phyloP scores from a whole-genome alignment of 2,329 filamentous ascomycete genomes.

The Bisporella sp. region DNA sequence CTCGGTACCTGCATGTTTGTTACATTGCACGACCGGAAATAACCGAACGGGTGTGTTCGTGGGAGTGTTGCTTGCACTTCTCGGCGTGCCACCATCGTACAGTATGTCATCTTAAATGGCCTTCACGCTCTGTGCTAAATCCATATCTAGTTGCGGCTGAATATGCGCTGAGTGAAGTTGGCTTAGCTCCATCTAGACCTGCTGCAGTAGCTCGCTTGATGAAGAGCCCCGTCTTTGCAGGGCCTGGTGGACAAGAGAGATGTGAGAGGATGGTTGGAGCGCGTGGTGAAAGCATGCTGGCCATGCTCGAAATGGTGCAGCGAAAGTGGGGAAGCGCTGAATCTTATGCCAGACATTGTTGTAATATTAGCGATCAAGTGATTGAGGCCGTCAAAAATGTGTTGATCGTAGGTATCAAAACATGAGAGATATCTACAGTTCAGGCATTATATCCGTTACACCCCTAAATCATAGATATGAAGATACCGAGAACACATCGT shows the following conservation, averaged over 20 bases:
- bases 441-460: too few species aligned
- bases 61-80: conserved; percentile 56
- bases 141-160: conserved; percentile 53
- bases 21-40: conserved; percentile 73
- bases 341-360: conserved; percentile 10
- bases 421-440: too few species aligned
- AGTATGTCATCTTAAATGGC: neutral
- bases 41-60: conserved; percentile 67
- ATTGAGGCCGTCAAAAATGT: conserved; percentile 11
- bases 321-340: conserved; percentile 17
- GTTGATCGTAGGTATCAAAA: conserved; percentile 10
- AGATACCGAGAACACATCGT: too few species aligned
- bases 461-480: too few species aligned
- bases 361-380: conserved; percentile 10
- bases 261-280: conserved; percentile 20
- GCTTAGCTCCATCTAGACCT: conserved; percentile 44
- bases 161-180: conserved; percentile 58
- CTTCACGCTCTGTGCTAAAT: neutral
- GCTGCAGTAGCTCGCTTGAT: conserved; percentile 33
- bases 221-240: conserved; percentile 14
- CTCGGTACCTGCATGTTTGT: conserved; percentile 34
- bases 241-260: neutral
- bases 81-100: conserved; percentile 41
- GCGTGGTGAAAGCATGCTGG: conserved; percentile 17
- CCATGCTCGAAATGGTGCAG: conserved; percentile 16